These are phyloP conservation scores for Phialophora chinensis DNA, from an alignment of 2,329 filamentous ascomycete species.

Conservation along the genomic window DNA sequence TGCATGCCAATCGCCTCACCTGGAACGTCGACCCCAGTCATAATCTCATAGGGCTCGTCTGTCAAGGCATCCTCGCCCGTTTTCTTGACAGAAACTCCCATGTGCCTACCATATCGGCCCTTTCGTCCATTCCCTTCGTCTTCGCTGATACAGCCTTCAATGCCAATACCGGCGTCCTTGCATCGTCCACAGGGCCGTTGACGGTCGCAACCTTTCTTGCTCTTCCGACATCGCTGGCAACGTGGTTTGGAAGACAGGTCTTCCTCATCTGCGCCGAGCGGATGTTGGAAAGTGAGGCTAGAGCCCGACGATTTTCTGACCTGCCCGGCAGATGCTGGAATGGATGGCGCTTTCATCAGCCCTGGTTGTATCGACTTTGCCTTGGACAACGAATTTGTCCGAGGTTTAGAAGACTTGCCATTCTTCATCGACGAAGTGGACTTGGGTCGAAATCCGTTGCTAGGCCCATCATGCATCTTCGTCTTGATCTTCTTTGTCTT, in stretches of 20 bases:
- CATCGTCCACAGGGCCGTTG: constrained; percentile 94
- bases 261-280: constrained; percentile 75
- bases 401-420: constrained; percentile 44
- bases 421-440: constrained; percentile 37
- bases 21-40: constrained; percentile 42
- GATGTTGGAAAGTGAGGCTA: constrained; percentile 66
- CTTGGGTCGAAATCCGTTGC: constrained; percentile 32
- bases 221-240: constrained; percentile 98
- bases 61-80: constrained; percentile 54
- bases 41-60: constrained; percentile 58
- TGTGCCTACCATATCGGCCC: constrained; percentile 79
- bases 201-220: constrained; percentile 98
- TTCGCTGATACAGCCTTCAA: constrained; percentile 94
- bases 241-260: constrained; percentile 94
- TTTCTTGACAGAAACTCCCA: constrained; percentile 72
- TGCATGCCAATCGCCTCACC: constrained; percentile 43
- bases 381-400: constrained; percentile 45
- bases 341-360: constrained; percentile 46
- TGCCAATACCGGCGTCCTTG: constrained; percentile 91
- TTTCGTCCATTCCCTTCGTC: constrained; percentile 98
- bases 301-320: constrained; percentile 67
- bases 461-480: constrained; percentile 45
- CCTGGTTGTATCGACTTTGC: constrained; percentile 55
- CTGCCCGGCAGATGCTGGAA: constrained; percentile 53
- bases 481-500: constrained; percentile 61